Conservation (phyloP, 2,329 filamentous ascomycete genomes). For the Colletotrichum tropicicola region DNA sequence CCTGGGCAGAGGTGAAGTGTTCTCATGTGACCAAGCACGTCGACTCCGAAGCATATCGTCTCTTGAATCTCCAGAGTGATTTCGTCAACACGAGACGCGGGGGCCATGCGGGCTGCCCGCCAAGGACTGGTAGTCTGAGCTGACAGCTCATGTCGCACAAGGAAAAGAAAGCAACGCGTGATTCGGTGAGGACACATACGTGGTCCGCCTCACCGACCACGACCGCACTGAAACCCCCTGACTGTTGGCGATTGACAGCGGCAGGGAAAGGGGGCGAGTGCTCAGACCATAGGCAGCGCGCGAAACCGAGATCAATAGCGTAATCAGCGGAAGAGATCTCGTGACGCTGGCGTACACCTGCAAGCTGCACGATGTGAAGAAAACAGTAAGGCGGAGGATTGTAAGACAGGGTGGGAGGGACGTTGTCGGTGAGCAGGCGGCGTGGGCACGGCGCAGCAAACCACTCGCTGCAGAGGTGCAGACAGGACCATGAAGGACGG, state of each 20-base stretch:
- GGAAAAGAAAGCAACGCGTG: conserved; percentile 10
- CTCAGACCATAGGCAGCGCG: neutral
- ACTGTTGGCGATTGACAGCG: neutral
- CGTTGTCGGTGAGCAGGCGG: conserved; percentile 5
- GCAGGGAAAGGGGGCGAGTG: neutral
- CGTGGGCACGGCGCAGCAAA: conserved; percentile 21
- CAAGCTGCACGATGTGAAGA: conserved; percentile 25
- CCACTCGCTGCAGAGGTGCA: too few species aligned
- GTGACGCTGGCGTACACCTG: conserved; percentile 16
- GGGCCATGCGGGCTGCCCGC: conserved; percentile 17
- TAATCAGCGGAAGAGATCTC: conserved; percentile 9
- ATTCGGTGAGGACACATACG: conserved; percentile 21
- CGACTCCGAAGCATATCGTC: neutral
- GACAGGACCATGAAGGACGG: too few species aligned
- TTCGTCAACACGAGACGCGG: conserved; percentile 27
- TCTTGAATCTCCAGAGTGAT: neutral
- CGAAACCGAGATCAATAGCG: conserved; percentile 5
- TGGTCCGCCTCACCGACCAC: conserved; percentile 26
- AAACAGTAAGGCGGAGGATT: conserved; percentile 29
- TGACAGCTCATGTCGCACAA: conserved; percentile 27
- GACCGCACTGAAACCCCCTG: neutral
- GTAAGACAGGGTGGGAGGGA: conserved; percentile 13
- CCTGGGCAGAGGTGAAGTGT: neutral
- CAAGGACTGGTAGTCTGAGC: conserved; percentile 7
- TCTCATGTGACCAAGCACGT: conserved; percentile 12